A percentile compares a stretch with the other conserved stretches of the same genome.
Conservation (phyloP, 208 protist species). For the Leishmania lainsoni region DNA sequence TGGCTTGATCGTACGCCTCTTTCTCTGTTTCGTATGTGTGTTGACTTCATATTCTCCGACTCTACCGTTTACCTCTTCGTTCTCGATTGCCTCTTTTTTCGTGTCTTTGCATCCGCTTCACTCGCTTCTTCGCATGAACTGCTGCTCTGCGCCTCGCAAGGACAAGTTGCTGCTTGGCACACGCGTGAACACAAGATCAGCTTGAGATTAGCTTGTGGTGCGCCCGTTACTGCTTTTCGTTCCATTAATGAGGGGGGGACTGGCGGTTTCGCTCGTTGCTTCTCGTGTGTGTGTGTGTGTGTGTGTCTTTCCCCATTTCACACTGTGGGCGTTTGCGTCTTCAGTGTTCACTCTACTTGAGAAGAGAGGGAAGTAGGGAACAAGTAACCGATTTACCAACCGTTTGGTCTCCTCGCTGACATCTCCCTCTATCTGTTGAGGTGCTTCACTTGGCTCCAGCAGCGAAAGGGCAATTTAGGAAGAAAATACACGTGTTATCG, state of each 20-base stretch:
- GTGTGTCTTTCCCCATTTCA: neutral
- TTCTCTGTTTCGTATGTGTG: neutral
- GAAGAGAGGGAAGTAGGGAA: neutral
- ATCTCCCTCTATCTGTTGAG: neutral
- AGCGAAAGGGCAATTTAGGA: neutral
- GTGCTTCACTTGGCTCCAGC: neutral
- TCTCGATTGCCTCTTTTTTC: neutral
- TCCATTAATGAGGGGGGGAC: neutral
- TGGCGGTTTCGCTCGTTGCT: neutral
- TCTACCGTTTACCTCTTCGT: neutral
- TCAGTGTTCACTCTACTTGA: neutral
- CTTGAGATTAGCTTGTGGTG: neutral
- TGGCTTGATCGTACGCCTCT: neutral
- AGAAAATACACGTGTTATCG: slow-evolving; percentile 7
- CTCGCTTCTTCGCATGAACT: neutral
- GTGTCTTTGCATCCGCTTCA: neutral
- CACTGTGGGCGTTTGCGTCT: neutral
- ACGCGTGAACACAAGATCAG: neutral
- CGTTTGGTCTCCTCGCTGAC: neutral
- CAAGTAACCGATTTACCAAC: neutral
- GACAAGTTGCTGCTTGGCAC: slow-evolving; percentile 2
- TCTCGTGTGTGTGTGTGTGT: neutral
- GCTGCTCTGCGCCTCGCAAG: neutral
- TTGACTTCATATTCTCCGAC: slow-evolving; percentile 1
- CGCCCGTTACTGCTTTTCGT: neutral